Base-by-base conservation (phyloP, 345 rosid species). In the Pugionium cornutum region DNA sequence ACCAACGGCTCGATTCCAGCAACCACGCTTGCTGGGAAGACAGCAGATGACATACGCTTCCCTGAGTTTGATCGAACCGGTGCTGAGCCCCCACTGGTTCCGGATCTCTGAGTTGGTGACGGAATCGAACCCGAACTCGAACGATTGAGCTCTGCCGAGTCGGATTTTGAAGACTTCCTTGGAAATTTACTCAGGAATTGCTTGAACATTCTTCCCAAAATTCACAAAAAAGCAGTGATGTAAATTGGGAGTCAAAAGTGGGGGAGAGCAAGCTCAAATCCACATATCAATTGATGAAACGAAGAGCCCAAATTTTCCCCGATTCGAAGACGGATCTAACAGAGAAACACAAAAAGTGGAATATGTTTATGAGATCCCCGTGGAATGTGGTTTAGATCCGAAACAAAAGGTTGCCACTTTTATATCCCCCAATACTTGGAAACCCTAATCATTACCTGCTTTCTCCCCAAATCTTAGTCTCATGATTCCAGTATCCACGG, bases 1-100 rank as follows among this genome's bases (percentile, higher is more conserved):
- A 90, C 80, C 70, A 87, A 72, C 0, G 97, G 97, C 74, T 90
- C 97, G 41, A 87, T 88, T 37, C 90, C 92, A 10, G 95, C 86
- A 30, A 82, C 87, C 27, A 84, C 86, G 41, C 86, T 88, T 6
- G 89, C 83, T 1, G 95, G 92, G 63, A 84, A 90, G 45, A 90
- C 92, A 1, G 82, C 89, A 0, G 92, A 88, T 0, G 92, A 87
- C 26, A 86, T 77, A 48, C 95, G 83, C 65, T 84, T 86, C 7
- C 65, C 76, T n/a, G 57, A 72, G 32, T 68, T 76, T 47, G 88
- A 78, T 58, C 76, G 75, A 60, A 67, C 82, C 33, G 78, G 69
- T 1, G 75, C 76, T 0, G 83, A 57, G 65, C 48, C 74, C 3
- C 59, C 71, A 47, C 71, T 70, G 4, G 71, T 46, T 27, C 59